Percentiles rank a stretch among this genome's conserved stretches.
Conservation (phyloP, 2,329 filamentous ascomycete species). For the Cladophialophora exuberans region DNA sequence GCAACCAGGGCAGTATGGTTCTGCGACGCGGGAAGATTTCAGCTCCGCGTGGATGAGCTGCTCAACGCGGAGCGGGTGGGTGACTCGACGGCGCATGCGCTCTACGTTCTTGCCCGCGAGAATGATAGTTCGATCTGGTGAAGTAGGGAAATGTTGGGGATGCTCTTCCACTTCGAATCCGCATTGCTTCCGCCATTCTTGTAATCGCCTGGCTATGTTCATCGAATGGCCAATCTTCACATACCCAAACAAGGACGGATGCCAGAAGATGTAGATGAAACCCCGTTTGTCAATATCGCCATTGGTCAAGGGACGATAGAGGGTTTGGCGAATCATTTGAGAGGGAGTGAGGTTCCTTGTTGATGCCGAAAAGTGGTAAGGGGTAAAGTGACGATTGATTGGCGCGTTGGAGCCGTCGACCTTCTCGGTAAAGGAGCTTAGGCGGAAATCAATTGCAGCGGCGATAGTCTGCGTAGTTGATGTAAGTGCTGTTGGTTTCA, state of each 20-base stretch:
- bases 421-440: too few species aligned
- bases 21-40: constrained; percentile 8
- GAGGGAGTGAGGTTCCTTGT: background rate
- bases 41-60: constrained; percentile 24
- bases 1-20: constrained; percentile 11
- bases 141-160: too few species aligned
- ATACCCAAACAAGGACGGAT: constrained; percentile 16
- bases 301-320: background rate
- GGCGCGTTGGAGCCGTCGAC: too few species aligned
- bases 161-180: constrained; percentile 3
- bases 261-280: constrained; percentile 21
- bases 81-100: background rate
- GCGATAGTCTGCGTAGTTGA: too few species aligned
- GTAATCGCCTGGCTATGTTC: constrained; percentile 10
- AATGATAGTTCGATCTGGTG: too few species aligned
- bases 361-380: background rate
- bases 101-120: background rate
- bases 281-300: background rate
- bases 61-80: constrained; percentile 16
- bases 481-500: too few species aligned
- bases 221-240: constrained; percentile 20
- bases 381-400: too few species aligned
- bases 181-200: constrained; percentile 14
- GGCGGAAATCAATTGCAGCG: too few species aligned
- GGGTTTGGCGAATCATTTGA: constrained; percentile 12